A percentile compares a stretch with the other conserved stretches of the same genome.
phyloP scores from a whole-genome alignment of 1,284 basidiomycete genomes.

The Bjerkandera adusta region DNA sequence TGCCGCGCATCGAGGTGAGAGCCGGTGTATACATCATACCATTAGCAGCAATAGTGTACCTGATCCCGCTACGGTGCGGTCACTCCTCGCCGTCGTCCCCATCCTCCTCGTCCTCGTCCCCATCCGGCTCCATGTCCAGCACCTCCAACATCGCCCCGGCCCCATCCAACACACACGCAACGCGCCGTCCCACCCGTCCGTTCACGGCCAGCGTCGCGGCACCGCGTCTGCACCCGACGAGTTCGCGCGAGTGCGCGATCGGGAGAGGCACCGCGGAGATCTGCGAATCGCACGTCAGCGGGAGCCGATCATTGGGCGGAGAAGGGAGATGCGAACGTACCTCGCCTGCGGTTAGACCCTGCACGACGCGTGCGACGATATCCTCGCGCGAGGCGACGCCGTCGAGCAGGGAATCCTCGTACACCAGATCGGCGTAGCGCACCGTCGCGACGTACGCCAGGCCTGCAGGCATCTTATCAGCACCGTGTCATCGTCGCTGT shows the following conservation, averaged over 20 bases:
- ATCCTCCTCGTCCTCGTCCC: constrained; percentile 41
- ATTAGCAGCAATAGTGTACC: too few relatives aligned
- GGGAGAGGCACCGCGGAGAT: constrained; percentile 43
- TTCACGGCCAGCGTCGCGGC: constrained; percentile 65
- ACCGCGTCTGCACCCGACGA: constrained; percentile 51
- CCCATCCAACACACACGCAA: constrained; percentile 69
- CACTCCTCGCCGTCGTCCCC: constrained; percentile 17
- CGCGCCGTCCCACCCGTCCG: constrained; percentile 67
- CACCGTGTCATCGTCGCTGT: too few relatives aligned
- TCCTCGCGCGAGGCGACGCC: constrained; percentile 12
- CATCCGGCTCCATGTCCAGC: constrained; percentile 73
- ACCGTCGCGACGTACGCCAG: constrained; percentile 18
- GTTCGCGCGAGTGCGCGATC: constrained; percentile 55
- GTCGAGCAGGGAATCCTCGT: constrained; percentile 5
- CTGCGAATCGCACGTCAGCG: not conserved
- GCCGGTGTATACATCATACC: too few relatives aligned
- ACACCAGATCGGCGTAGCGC: constrained; percentile 16
- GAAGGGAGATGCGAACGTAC: not conserved
- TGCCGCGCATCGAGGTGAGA: too few relatives aligned
- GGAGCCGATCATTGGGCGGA: not conserved
- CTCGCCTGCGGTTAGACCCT: not conserved
- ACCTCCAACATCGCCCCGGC: constrained; percentile 63
- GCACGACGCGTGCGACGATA: constrained; percentile 6
- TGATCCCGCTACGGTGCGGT: too few relatives aligned
- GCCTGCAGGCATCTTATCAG: constrained; percentile 12